A percentile compares a stretch with the other conserved stretches of the same genome.
Evolutionary conservation across 2,329 filamentous ascomycete genomes (phyloP).

Genomic region (Ophiostoma tasmaniense): DNA sequence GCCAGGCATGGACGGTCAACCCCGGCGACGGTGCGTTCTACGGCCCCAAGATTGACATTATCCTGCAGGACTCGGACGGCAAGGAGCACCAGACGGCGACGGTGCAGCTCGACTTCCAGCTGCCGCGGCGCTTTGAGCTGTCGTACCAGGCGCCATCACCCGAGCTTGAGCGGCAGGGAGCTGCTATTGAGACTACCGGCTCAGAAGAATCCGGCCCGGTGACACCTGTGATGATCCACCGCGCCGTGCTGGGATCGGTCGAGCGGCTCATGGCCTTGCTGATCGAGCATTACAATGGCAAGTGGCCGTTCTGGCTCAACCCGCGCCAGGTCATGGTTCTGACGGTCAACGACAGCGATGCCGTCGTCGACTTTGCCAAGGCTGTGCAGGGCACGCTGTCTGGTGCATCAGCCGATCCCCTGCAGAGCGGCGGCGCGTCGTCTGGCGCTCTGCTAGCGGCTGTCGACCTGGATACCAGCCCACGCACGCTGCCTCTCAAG

Average conservation of each 20-base stretch:
- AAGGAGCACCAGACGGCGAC: slow-evolving; percentile 87
- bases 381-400: slow-evolving; percentile 42
- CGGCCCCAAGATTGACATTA: slow-evolving; percentile 84
- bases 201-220: slow-evolving; percentile 48
- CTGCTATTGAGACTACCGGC: background rate
- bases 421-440: slow-evolving; percentile 20
- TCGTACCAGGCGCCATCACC: slow-evolving; percentile 64
- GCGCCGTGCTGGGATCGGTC: slow-evolving; percentile 74
- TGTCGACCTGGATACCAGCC: slow-evolving; percentile 61
- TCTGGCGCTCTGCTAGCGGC: slow-evolving; percentile 43
- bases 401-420: slow-evolving; percentile 27
- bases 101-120: slow-evolving; percentile 82
- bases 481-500: slow-evolving; percentile 58
- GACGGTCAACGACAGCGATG: slow-evolving; percentile 56
- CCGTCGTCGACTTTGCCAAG: slow-evolving; percentile 43
- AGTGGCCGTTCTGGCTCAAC: slow-evolving; percentile 83
- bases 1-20: slow-evolving; percentile 64
- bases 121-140: slow-evolving; percentile 72
- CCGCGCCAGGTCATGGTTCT: slow-evolving; percentile 69
- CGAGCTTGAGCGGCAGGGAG: slow-evolving; percentile 47
- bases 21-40: slow-evolving; percentile 84
- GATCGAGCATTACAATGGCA: slow-evolving; percentile 72
- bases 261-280: slow-evolving; percentile 78
- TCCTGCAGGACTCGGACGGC: slow-evolving; percentile 68
- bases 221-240: slow-evolving; percentile 71